Conservation (phyloP, 805 yeast species). For the Hanseniaspora taiwanica region DNA sequence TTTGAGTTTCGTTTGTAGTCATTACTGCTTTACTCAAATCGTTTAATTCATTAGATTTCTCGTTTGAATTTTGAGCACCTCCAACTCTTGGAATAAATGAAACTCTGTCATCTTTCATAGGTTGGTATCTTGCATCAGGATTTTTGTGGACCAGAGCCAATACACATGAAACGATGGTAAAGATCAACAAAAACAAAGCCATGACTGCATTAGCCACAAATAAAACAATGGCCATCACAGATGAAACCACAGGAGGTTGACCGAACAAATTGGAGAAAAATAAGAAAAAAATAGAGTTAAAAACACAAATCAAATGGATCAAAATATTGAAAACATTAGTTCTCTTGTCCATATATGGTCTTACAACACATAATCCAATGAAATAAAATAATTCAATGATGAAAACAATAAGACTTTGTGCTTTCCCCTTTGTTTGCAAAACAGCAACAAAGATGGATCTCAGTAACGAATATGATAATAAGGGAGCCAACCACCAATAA, state of each 20-base stretch:
- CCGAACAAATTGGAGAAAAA: conserved; percentile 77
- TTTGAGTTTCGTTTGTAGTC: conserved; percentile 23
- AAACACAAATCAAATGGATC: conserved; percentile 62
- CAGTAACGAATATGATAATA: conserved; percentile 51
- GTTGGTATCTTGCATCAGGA: conserved; percentile 92
- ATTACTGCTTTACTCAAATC: conserved; percentile 25
- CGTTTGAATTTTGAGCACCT: conserved; percentile 10
- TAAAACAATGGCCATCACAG: conserved; percentile 82
- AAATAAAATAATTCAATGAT: conserved; percentile 63
- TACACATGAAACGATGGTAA: conserved; percentile 79
- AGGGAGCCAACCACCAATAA: conserved; percentile 67
- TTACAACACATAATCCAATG: conserved; percentile 46
- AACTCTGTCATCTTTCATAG: conserved; percentile 91
- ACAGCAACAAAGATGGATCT: conserved; percentile 81
- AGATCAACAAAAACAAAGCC: conserved; percentile 66
- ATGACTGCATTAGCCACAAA: conserved; percentile 83
- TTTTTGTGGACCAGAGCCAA: conserved; percentile 76
- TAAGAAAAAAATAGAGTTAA: conserved; percentile 77
- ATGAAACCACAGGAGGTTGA: conserved; percentile 79
- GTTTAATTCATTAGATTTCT: conserved; percentile 18
- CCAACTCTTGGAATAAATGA: conserved; percentile 58
- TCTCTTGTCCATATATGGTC: conserved; percentile 91
- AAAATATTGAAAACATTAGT: conserved; percentile 89
- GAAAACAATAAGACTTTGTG: conserved; percentile 67
- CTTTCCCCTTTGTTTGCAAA: conserved; percentile 67